phyloP scores from a whole-genome alignment of 1,139 yeast genomes.

The Taphrina betulina region DNA sequence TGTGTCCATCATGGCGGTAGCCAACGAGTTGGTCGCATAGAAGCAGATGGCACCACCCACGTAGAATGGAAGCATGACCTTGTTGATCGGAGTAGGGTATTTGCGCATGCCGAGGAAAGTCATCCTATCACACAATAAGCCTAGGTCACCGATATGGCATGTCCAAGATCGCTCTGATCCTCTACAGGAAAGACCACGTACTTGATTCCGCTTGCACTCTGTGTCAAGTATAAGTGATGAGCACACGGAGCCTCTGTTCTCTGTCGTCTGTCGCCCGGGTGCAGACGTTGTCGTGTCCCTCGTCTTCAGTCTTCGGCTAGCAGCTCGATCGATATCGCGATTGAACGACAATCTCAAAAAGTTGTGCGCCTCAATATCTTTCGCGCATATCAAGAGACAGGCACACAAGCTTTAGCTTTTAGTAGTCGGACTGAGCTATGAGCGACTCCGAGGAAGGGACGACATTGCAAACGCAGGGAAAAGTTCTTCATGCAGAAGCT shows the following conservation, averaged over 20 bases:
- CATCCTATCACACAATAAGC: slow-evolving; percentile 27
- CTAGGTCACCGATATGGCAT: background rate
- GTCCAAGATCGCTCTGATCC: no score
- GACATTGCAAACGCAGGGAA: background rate
- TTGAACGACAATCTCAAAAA: no score
- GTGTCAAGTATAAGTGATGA: no score
- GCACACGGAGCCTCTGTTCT: no score
- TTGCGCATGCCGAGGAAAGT: slow-evolving; percentile 38
- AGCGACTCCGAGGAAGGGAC: slow-evolving; percentile 7
- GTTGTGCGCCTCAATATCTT: no score
- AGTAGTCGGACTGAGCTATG: background rate
- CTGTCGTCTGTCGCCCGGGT: no score
- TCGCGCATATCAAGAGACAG: no score
- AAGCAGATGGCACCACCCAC: slow-evolving; percentile 57
- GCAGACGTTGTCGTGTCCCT: no score
- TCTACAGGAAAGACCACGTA: no score
- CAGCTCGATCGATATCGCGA: no score
- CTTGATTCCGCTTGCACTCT: background rate
- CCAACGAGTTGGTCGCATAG: slow-evolving; percentile 56
- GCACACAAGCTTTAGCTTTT: no score
- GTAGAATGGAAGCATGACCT: slow-evolving; percentile 63
- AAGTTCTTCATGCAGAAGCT: background rate
- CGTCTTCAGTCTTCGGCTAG: no score
- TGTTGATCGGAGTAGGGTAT: slow-evolving; percentile 53
- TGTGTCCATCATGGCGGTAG: slow-evolving; percentile 52